Percentiles rank a stretch among this genome's conserved stretches.
Conservation (phyloP, 2,329 filamentous ascomycete genomes). For the Verticillium zaregamsianum region DNA sequence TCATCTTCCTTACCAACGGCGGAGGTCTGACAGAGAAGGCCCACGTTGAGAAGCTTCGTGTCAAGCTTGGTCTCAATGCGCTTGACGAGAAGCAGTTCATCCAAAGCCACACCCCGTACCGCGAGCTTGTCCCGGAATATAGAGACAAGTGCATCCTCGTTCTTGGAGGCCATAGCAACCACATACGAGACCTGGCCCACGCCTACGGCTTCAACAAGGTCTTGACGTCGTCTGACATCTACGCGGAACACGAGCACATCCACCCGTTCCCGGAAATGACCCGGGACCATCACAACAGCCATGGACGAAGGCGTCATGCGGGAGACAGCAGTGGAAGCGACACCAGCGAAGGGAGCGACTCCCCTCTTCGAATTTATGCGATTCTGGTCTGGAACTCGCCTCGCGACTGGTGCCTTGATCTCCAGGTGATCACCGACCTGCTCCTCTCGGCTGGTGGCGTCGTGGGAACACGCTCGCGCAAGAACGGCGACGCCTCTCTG, state of each 20-base stretch:
- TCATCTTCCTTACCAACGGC: constrained; percentile 72
- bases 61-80: constrained; percentile 45
- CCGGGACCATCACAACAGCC: constrained; percentile 20
- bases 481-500: constrained; percentile 44
- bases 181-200: constrained; percentile 22
- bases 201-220: constrained; percentile 30
- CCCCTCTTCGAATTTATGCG: constrained; percentile 23
- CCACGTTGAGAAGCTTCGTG: constrained; percentile 55
- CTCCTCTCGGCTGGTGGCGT: constrained; percentile 44
- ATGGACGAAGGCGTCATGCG: constrained; percentile 26
- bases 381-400: constrained; percentile 29
- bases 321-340: neutral
- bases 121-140: constrained; percentile 45
- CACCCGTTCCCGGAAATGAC: constrained; percentile 33
- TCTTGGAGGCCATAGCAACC: constrained; percentile 41
- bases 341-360: neutral
- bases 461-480: constrained; percentile 56
- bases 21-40: constrained; percentile 64
- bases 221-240: constrained; percentile 30
- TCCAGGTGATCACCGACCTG: constrained; percentile 25
- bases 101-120: constrained; percentile 72
- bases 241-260: constrained; percentile 15
- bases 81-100: constrained; percentile 48
- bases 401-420: constrained; percentile 29
- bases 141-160: constrained; percentile 49